phyloP scores from a whole-genome alignment of 2,329 filamentous ascomycete genomes.

The Cladophialophora carrionii region DNA sequence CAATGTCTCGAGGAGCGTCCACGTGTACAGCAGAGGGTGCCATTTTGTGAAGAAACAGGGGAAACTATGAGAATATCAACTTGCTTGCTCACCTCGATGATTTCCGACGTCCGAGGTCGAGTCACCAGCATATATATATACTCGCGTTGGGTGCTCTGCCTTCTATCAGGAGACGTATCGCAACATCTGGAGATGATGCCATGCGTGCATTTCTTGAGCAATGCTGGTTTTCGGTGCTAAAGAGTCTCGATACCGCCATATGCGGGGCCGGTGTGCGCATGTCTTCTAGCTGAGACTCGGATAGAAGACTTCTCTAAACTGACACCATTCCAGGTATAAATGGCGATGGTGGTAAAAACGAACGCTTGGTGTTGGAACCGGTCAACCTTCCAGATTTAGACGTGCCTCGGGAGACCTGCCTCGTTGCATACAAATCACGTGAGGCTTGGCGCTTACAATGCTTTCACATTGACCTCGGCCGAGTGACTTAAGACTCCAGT shows the following conservation, averaged over 20 bases:
- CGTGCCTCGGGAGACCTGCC: background rate
- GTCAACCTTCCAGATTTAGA: background rate
- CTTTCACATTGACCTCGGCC: background rate
- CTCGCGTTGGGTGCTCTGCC: background rate
- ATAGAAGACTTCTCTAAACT: background rate
- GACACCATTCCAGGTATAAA: conserved; percentile 1
- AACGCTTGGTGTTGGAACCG: background rate
- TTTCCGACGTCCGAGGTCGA: background rate
- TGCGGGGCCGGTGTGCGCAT: conserved; percentile 10
- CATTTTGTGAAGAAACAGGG: conserved; percentile 8
- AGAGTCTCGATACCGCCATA: conserved; percentile 1
- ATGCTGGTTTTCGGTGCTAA: background rate
- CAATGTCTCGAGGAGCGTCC: background rate
- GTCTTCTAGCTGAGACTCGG: background rate
- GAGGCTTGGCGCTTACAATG: background rate
- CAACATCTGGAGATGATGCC: conserved; percentile 4
- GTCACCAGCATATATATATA: background rate
- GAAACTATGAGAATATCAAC: background rate
- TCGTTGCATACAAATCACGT: background rate
- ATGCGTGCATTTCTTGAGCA: conserved; percentile 9
- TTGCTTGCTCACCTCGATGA: background rate
- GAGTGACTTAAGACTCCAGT: background rate
- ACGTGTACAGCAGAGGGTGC: conserved; percentile 18
- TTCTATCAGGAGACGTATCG: background rate
- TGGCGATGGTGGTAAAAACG: background rate